Percentiles rank a stretch among this genome's conserved stretches.
Conservation (phyloP, 129 eudicot genomes). For the Chrysanthemum makinoi region DNA sequence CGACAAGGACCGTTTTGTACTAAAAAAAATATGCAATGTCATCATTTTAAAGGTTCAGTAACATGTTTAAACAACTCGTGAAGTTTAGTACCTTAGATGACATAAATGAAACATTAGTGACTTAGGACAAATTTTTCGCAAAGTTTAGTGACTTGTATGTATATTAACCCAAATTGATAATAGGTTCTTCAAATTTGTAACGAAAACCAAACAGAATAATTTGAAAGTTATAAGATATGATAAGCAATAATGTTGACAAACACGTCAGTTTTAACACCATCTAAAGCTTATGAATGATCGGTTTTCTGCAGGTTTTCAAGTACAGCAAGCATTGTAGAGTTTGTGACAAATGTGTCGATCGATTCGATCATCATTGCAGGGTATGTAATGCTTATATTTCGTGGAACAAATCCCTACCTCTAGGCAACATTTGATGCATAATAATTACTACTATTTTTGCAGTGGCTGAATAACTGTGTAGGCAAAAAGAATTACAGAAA, state of each 20-base stretch:
- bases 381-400: conserved; percentile 37
- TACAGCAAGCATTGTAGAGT: conserved; percentile 99
- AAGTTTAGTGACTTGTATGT: too few relatives aligned
- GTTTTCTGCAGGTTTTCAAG: conserved; percentile 76
- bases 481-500: conserved; percentile 87
- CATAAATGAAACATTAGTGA: too few relatives aligned
- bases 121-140: too few relatives aligned
- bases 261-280: neutral
- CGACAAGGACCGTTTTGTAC: too few relatives aligned
- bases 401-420: neutral
- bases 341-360: conserved; percentile 96
- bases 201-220: neutral
- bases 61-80: too few relatives aligned
- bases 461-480: conserved; percentile 98
- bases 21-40: too few relatives aligned
- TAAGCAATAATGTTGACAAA: conserved; percentile 2
- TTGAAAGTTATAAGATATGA: neutral
- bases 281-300: conserved; percentile 2
- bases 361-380: conserved; percentile 98
- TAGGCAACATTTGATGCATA: conserved; percentile 14
- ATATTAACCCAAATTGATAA: neutral
- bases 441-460: conserved; percentile 21
- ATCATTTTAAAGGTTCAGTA: too few relatives aligned
- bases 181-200: neutral
- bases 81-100: too few relatives aligned